Evolutionary conservation across 176 grass and related monocot genomes (phyloP), one percentile per base, ranked within the genome.

Genomic region (Musa itinerans): DNA sequence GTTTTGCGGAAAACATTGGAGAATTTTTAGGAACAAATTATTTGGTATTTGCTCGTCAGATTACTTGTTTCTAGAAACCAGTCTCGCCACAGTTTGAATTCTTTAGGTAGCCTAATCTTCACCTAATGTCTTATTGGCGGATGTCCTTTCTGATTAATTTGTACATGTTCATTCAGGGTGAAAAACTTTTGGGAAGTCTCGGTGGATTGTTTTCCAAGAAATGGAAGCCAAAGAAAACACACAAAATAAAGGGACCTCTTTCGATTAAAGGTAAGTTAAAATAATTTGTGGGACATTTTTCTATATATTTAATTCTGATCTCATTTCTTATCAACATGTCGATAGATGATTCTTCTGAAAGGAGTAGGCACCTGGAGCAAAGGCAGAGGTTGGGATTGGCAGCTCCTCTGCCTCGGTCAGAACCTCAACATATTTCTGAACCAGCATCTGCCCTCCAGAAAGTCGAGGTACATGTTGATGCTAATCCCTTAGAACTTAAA

Each of bases 191-290:
- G 11, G 89, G 92, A 50, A 90, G 78, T 89, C 83, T 96, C 80
- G 92, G 89, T 1, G 92, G 92, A n/a, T 77, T 96, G n/a, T 92
- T 96, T 75, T 96, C 89, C 16, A 92, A 81, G 76, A 92, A 83
- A 76, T 92, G 92, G 87, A 96, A 89, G 58, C 89, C 89, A 29
- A 91, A 89, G 83, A 92, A 89, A 78, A 89, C 83, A 22, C 80
- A 66, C 0, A 16, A 85, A 9, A 92, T 96, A 53, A 86, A 63
- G 74, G 94, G 94, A 22, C 94, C 94, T 78, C 86, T 87, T 79
- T 79, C 87, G 25, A 83, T 75, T 25, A 82, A 88, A 85, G 90
- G 90, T 93, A 93, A 85, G 68, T 50, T n/a, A 2, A 50, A 65
- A 20, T 51, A 83, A 2, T 50, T 29, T 19, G 3, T 10, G 63